Evolutionary conservation across 2,329 filamentous ascomycete species (phyloP), one percentile per base, ranked within the genome.

Genomic region (Arthroderma uncinatum): DNA sequence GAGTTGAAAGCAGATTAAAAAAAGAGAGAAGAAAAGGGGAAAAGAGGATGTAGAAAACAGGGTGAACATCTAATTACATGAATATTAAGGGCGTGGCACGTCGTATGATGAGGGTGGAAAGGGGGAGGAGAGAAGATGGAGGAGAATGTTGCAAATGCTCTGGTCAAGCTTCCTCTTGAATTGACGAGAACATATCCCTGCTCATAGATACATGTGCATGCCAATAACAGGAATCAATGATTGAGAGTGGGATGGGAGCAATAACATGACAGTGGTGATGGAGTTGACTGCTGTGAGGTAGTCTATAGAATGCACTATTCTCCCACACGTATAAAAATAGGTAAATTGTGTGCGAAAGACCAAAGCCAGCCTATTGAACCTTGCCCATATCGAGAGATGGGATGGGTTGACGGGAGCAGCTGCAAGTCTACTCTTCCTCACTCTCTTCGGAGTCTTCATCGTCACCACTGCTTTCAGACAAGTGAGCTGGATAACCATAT

Each of bases 371-470:
- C 33, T 34, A 47, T 28, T 30, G n/a, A 2, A 14, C 12, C 40
- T 4, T 9, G 9, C 19, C 40, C 16, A 19, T 4, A 30, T 2
- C 12, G 16, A 21, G 14, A n/a, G 25, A 23, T n/a, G 40, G 21
- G 21, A 19, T 19, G 9, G 19, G 9, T 12, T 12, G 19, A 12
- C 19, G 9, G n/a, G n/a, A n/a, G n/a, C 25, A 14, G 12, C 5
- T 19, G 21, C 39, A 40, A 47, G 61, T 63, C 66, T 70, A 77
- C 67, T 78, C 75, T 62, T 77, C 75, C 61, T 77, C 75, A 59
- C 75, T 77, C 65, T 77, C 75, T 57, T 76, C 75, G 16, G 73
- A 74, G 59, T 74, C 74, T 62, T 76, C 74, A 53, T 74, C 74
- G 37, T 75, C 75, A 56, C 75, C 74, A 61, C 74, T 76, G 61